These are phyloP conservation scores for Tagetes erecta DNA, from an alignment of 129 eudicot genomes.

Conservation along the genomic window DNA sequence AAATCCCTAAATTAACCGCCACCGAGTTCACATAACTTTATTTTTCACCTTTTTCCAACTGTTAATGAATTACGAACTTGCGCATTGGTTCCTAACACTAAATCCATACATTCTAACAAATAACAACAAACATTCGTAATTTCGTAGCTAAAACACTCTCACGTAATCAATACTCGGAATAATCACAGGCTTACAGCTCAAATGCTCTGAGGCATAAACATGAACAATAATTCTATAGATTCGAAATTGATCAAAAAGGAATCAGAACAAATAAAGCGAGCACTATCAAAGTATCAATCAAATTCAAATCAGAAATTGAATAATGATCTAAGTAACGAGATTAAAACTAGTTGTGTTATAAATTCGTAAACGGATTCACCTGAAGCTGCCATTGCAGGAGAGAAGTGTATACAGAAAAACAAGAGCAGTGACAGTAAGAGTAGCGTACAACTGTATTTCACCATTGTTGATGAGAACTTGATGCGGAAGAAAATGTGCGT, in stretches of 20 bases:
- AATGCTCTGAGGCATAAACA: neutral
- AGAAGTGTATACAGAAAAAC: constrained; percentile 41
- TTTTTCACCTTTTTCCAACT: neutral
- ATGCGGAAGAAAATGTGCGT: constrained; percentile 27
- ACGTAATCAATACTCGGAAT: neutral
- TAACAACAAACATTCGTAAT: neutral
- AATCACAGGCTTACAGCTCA: neutral
- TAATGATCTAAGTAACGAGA: neutral
- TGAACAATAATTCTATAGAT: neutral
- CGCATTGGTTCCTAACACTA: constrained; percentile 17
- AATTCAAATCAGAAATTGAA: neutral
- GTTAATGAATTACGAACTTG: neutral
- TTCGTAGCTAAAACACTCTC: neutral
- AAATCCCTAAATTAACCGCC: constrained; percentile 27
- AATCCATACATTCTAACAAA: neutral
- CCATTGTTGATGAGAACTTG: constrained; percentile 35
- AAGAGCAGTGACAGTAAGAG: constrained; percentile 34
- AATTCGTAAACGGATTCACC: constrained; percentile 33
- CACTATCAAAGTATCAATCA: neutral
- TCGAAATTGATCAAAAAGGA: neutral
- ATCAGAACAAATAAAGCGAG: neutral
- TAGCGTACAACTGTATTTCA: constrained; percentile 17
- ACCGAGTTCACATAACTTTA: constrained; percentile 8
- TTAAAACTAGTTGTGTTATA: constrained; percentile 5
- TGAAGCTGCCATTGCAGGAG: constrained; percentile 47